Evolutionary conservation across 2,329 filamentous ascomycete genomes (phyloP).

Genomic region (Xylariaceae sp.): DNA sequence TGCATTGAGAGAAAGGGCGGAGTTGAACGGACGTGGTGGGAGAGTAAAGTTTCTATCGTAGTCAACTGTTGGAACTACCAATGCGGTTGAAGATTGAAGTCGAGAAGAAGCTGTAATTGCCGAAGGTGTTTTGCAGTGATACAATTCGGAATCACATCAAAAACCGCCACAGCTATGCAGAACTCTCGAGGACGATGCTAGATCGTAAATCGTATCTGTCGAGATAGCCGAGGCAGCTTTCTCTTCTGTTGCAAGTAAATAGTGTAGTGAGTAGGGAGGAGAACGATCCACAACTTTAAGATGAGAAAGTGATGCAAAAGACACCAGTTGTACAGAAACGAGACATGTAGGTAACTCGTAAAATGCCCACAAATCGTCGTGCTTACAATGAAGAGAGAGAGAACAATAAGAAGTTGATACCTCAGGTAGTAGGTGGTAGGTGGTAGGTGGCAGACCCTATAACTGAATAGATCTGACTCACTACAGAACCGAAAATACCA

Average conservation of each 20-base stretch:
- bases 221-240: not conserved
- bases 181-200: not conserved
- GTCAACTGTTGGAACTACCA: too few species aligned
- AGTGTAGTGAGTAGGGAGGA: not conserved
- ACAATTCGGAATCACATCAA: not conserved
- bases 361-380: not conserved
- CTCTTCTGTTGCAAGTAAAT: not conserved
- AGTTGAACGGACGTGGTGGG: too few species aligned
- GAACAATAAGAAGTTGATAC: too few species aligned
- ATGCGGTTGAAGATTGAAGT: too few species aligned
- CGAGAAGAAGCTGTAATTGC: not conserved
- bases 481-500: too few species aligned
- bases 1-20: too few species aligned
- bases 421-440: too few species aligned
- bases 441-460: too few species aligned
- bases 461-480: too few species aligned
- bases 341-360: not conserved
- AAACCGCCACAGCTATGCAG: not conserved
- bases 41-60: too few species aligned
- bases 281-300: not conserved
- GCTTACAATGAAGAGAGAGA: too few species aligned
- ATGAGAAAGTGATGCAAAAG: conserved; percentile 1
- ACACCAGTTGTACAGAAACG: not conserved
- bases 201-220: not conserved
- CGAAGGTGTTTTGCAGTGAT: not conserved